A percentile compares a stretch with the other conserved stretches of the same genome.
Evolutionary conservation across 1,284 basidiomycete genomes (phyloP).

Genomic region (Trametes hirsuta): DNA sequence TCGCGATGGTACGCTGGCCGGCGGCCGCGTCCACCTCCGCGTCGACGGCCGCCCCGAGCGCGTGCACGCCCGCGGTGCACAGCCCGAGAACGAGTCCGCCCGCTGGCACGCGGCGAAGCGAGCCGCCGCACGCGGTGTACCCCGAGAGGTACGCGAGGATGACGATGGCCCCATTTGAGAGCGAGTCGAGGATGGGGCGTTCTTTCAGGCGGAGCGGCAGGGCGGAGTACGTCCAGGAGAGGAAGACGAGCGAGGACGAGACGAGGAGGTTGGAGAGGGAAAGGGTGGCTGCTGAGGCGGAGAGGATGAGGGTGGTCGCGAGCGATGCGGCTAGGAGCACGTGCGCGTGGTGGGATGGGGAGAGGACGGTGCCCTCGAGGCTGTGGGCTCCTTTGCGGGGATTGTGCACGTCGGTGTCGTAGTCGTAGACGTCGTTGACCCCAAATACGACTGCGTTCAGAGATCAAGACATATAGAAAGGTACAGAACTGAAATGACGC

Average conservation of each 20-base stretch:
- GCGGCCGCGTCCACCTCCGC: slow-evolving; percentile 12
- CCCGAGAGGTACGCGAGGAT: slow-evolving; percentile 13
- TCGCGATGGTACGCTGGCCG: slow-evolving; percentile 20
- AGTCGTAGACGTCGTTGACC: slow-evolving; percentile 24
- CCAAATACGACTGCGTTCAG: slow-evolving; percentile 16
- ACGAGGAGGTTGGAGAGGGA: background rate
- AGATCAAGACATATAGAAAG: background rate
- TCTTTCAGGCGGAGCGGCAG: slow-evolving; percentile 18
- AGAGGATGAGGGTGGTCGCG: slow-evolving; percentile 3
- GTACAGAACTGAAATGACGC: background rate
- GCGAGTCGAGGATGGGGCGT: slow-evolving; percentile 13
- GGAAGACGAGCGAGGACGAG: slow-evolving; percentile 1
- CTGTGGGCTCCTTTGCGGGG: slow-evolving; percentile 17
- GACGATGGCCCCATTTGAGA: slow-evolving; percentile 19
- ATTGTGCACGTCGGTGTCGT: slow-evolving; percentile 18
- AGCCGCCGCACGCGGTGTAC: slow-evolving; percentile 13
- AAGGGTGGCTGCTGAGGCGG: background rate
- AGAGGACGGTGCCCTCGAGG: slow-evolving; percentile 21
- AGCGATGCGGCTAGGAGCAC: slow-evolving; percentile 3
- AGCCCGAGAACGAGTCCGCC: slow-evolving; percentile 16
- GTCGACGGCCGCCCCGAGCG: slow-evolving; percentile 19
- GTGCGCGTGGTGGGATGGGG: slow-evolving; percentile 3
- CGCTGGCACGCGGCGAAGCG: background rate
- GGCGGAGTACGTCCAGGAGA: slow-evolving; percentile 19
- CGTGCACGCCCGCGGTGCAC: slow-evolving; percentile 18